Conservation (phyloP, 2,329 filamentous ascomycete species). For the Pyricularia grisea region DNA sequence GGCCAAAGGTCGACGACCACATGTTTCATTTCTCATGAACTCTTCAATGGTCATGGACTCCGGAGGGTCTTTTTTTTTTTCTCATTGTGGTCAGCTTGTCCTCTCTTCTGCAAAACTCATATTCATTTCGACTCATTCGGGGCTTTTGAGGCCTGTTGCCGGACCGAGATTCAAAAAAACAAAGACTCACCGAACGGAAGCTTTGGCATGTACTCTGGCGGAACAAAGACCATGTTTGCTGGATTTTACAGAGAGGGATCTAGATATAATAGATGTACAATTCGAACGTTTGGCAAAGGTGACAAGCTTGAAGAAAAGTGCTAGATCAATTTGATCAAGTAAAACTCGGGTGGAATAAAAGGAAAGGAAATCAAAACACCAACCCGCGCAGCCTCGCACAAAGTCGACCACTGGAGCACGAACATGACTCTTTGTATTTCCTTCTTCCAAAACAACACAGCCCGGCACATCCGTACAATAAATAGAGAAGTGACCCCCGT, state of each 20-base stretch:
- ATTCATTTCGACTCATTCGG: no score
- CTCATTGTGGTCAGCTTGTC: background rate
- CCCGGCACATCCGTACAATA: background rate
- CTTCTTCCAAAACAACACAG: background rate
- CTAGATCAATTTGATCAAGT: background rate
- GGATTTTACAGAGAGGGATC: background rate
- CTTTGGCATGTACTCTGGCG: constrained; percentile 52
- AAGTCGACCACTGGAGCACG: background rate
- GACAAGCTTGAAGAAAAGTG: background rate
- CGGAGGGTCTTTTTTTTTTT: constrained; percentile 40
- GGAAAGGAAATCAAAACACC: background rate
- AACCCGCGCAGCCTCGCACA: background rate
- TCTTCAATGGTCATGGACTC: constrained; percentile 67
- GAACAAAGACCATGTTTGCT: constrained; percentile 43
- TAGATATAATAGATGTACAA: background rate
- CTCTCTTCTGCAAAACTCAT: background rate
- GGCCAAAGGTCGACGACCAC: constrained; percentile 55
- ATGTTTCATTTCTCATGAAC: constrained; percentile 65
- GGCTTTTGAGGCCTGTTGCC: background rate
- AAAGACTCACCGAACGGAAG: constrained; percentile 46
- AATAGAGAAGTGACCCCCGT: background rate
- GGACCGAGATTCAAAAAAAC: background rate
- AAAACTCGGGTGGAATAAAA: background rate
- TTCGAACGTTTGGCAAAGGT: no score
- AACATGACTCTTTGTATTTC: background rate